Base-by-base conservation (phyloP, 2,329 filamentous ascomycete species). In the Diaporthe citriasiana region DNA sequence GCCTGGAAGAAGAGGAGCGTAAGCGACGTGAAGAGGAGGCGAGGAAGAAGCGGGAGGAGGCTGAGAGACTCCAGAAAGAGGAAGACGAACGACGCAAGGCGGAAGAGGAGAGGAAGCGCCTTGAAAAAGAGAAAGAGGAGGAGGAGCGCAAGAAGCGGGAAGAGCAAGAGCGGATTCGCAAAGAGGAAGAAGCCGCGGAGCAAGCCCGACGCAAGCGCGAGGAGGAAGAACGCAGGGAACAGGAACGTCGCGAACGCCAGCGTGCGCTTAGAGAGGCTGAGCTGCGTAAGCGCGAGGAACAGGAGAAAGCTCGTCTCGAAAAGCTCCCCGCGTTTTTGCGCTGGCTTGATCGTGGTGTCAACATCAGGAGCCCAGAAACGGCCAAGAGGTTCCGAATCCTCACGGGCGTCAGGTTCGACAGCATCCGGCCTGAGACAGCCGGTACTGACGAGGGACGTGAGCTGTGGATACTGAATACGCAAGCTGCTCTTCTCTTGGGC, bases 381-480 rank as follows among this genome's bases (percentile, higher is more conserved):
- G 89, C 90, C 6, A 83, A 86, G 69, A 87, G 87, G 56, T 92
- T 93, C 79, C 85, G 85, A 75, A 84, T 82, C 60, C 88, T 92
- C 75, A 87, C 89, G 77, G 91, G 91, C 22, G 89, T 91, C 63
- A 88, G 91, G 30, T 92, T 90, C 78, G 91, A 93, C 80, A 92
- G 90, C 5, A 91, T 93, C 73, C 85, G 86, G 19, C 85, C 87
- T 4, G 85, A 86, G 40, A 83, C 87, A 19, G 89, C 87, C 8
- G 87, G 87, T 10, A 88, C 87, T 15, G 77, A 86, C 1, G 87
- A 87, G 60, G 90, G 90, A n/a, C 87, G 90, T 66, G 91, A 92
- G 77, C 90, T 91, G 77, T 93, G 91, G 91, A 82, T 93, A 72
- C 85, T 93, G 66, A 93, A 92, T 78, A 90, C 88, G 4, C 89